A percentile compares a stretch with the other conserved stretches of the same genome.
Evolutionary conservation across 768 basidiomycete species (phyloP).

Genomic region (Lentinus brumalis): DNA sequence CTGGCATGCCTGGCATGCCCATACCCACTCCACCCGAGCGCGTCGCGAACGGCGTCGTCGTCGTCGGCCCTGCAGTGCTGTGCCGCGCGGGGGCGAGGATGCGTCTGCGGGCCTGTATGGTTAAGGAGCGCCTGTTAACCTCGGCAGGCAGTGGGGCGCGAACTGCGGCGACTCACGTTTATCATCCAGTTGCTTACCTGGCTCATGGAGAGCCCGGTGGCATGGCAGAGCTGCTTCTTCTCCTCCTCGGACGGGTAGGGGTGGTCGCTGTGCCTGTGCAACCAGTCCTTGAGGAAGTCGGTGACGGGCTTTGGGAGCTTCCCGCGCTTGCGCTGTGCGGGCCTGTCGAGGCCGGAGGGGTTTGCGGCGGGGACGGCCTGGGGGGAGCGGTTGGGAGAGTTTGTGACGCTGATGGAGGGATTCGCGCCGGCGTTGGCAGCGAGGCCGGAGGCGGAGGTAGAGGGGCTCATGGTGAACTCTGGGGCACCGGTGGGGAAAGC

Average conservation of each 20-base stretch:
- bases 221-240: constrained; percentile 86
- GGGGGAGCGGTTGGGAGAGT: constrained; percentile 57
- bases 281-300: constrained; percentile 86
- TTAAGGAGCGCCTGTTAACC: constrained; percentile 8
- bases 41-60: constrained; percentile 68
- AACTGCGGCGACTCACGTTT: constrained; percentile 52
- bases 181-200: constrained; percentile 96
- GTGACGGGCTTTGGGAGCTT: constrained; percentile 91
- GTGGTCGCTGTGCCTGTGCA: constrained; percentile 85
- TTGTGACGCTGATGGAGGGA: constrained; percentile 36
- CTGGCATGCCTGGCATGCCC: constrained; percentile 15
- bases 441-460: constrained; percentile 38
- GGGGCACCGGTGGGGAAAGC: constrained; percentile 58
- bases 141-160: background rate
- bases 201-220: constrained; percentile 84
- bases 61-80: constrained; percentile 74
- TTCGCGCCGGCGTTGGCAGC: constrained; percentile 28
- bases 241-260: constrained; percentile 90
- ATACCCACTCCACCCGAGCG: constrained; percentile 35
- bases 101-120: constrained; percentile 68
- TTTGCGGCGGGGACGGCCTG: constrained; percentile 40
- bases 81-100: constrained; percentile 83
- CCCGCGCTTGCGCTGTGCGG: constrained; percentile 73
- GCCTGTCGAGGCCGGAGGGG: constrained; percentile 65
- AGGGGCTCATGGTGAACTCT: constrained; percentile 44